Percentiles rank a stretch among this genome's conserved stretches.
Conservation (phyloP, 768 basidiomycete species). For the Rossbeevera mucosa region DNA sequence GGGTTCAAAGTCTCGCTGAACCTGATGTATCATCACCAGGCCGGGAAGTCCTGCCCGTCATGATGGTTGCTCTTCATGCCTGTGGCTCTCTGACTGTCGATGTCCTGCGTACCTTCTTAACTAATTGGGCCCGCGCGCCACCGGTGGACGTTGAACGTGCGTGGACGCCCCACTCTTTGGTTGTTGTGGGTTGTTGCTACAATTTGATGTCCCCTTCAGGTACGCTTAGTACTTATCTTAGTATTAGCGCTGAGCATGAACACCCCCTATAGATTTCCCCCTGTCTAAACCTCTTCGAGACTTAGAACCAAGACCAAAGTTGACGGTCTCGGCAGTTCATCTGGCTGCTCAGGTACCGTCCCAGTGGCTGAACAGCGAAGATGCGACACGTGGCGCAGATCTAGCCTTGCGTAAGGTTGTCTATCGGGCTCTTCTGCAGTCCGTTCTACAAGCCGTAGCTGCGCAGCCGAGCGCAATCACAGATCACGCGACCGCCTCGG, state of each 20-base stretch:
- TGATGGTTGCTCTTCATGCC: conserved; percentile 68
- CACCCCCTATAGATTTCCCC: conserved; percentile 46
- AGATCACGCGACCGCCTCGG: not conserved
- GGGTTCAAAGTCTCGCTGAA: not conserved
- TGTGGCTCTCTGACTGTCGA: conserved; percentile 72
- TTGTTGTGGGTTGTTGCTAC: conserved; percentile 77
- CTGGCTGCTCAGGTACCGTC: conserved; percentile 69
- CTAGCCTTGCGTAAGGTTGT: conserved; percentile 63
- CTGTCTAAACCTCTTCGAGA: conserved; percentile 34
- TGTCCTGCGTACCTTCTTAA: conserved; percentile 52
- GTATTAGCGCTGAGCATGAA: conserved; percentile 3
- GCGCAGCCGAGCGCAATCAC: not conserved
- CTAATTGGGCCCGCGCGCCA: conserved; percentile 16
- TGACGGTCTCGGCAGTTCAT: conserved; percentile 47
- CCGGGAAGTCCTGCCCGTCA: conserved; percentile 37
- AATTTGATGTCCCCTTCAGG: conserved; percentile 59
- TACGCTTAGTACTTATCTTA: conserved; percentile 8
- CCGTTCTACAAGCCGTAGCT: conserved; percentile 16
- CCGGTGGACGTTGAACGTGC: not conserved
- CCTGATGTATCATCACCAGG: not conserved
- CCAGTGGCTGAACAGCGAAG: conserved; percentile 48
- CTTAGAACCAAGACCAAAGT: conserved; percentile 14
- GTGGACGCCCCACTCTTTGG: conserved; percentile 52
- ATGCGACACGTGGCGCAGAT: conserved; percentile 33
- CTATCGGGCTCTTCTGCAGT: conserved; percentile 62